Percentiles rank a stretch among this genome's conserved stretches.
Conservation (phyloP, 495 filamentous ascomycete genomes). For the Penicillium herquei region DNA sequence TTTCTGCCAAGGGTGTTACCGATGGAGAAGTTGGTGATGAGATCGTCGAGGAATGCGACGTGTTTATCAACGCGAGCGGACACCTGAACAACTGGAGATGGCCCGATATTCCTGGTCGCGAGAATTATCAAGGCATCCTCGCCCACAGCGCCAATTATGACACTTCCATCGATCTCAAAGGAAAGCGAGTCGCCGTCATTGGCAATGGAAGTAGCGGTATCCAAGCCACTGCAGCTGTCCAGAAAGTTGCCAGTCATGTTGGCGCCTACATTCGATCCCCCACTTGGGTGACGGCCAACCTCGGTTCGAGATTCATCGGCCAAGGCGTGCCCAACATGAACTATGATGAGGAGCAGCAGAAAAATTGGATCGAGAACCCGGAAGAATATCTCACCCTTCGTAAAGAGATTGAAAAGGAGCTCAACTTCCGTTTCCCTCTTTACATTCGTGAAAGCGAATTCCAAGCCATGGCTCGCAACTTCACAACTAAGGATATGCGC, state of each 20-base stretch:
- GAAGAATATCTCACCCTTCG: not conserved
- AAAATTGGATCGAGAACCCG: not conserved
- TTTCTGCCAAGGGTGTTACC: not conserved
- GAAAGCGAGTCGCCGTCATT: conserved; percentile 47
- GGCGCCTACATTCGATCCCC: conserved; percentile 2
- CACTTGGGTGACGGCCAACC: conserved; percentile 2
- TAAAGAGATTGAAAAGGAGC: conserved; percentile 21
- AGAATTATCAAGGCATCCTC: conserved; percentile 17
- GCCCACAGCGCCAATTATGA: conserved; percentile 26
- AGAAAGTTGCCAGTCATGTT: not conserved
- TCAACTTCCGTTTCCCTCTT: conserved; percentile 5
- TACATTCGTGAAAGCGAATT: conserved; percentile 1
- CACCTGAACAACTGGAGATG: conserved; percentile 47
- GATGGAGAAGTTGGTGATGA: not conserved
- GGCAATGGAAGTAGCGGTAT: conserved; percentile 46
- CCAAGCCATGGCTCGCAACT: not conserved
- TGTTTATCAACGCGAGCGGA: conserved; percentile 50
- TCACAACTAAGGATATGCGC: conserved; percentile 23
- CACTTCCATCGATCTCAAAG: conserved; percentile 24
- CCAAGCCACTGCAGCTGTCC: conserved; percentile 26
- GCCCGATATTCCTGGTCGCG: conserved; percentile 30
- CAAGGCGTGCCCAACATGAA: not conserved
- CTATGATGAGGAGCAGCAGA: not conserved
- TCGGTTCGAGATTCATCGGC: not conserved
- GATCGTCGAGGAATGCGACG: conserved; percentile 25